Evolutionary conservation across 2,329 filamentous ascomycete genomes (phyloP), one percentile per base, ranked within the genome.

Genomic region (Cladosporium sp.): DNA sequence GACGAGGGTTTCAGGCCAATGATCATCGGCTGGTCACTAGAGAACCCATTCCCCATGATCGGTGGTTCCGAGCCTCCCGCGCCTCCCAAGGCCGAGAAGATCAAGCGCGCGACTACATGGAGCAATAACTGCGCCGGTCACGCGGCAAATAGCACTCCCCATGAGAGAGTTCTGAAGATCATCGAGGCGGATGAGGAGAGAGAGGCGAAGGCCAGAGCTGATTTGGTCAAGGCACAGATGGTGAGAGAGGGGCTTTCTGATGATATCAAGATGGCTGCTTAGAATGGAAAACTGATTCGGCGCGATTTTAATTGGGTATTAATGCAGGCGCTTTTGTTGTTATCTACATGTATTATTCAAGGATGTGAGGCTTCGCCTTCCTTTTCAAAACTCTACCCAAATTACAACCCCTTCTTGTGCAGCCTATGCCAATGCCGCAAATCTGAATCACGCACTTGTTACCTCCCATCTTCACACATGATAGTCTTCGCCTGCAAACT

Each of bases 41-140:
- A 67, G 52, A 66, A 66, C 50, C 64, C 64, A 0, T 67, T 64
- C 38, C 64, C 64, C 3, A 64, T 64, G 63, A 60, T 67, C 8
- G 64, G 64, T 9, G 64, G 64, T 13, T 51, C 53, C 4, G 61
- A 63, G 45, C 64, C 64, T 13, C 57, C 60, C 13, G 57, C 54
- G 18, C 58, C 57, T 9, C 54, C 54, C 6, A 54, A 56, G 45
- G 54, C 56, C 47, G 57, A 59, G 2, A 62, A 59, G 48, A 45
- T 58, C 17, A 39, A 47, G 45, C 49, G 48, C 34, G 61, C 59
- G 7, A 64, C 52, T 27, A 63, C 58, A 2, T 63, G 59, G 54
- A 61, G 57, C 41, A 58, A 56, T 13, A 47, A 51, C 22, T 57
- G 61, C 1, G 56, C 55, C 39, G 64, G 64, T 11, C 64, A 67